Base-by-base conservation (phyloP, 306 rosid species). In the Cucumis sativus region DNA sequence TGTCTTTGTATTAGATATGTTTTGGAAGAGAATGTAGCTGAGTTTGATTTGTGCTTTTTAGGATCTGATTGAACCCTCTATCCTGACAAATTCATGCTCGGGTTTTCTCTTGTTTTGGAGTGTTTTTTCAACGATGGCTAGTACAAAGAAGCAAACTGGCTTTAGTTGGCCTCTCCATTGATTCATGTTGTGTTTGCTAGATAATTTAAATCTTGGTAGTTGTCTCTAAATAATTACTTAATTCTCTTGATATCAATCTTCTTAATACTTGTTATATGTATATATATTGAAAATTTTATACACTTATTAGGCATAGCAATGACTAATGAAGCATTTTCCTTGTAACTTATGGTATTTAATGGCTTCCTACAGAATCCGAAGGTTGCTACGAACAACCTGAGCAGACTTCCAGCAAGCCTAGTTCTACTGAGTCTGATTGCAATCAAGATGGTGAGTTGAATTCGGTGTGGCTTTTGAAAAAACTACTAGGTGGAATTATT, bases 371-470 rank as follows among this genome's bases (percentile, higher is more conserved):
- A 93, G 96, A 85, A 82, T 82, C 91, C 61, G 69, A 80, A 45
- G 88, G 95, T 81, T 87, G 93, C 84, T 84, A 84, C 73, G 96
- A 91, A 83, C 94, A 87, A 83, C 87, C 85, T 62, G 96, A 93
- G 78, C 90, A 85, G 78, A 83, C 75, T 79, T 87, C 89, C 84
- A 80, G 80, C 76, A 88, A 85, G 85, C 91, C 83, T 66, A 83
- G 89, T 82, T 82, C 89, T 79, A 63, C 87, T 18, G 95, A 88
- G 69, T 86, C 91, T 70, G 94, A 89, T 79, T 74, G 83, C 82
- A 80, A 78, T 71, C 91, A 88, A 82, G 92, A 89, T 81, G 95
- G 98, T 93, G 85, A 85, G 89, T 12, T 61, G 13, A 9, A 65
- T 61, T 25, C 14, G 14, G 18, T 0, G 39, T 60, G 30, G 65